Percentiles rank a stretch among this genome's conserved stretches.
Conservation (phyloP, 1,139 yeast species). For the Diutina ranongensis region DNA sequence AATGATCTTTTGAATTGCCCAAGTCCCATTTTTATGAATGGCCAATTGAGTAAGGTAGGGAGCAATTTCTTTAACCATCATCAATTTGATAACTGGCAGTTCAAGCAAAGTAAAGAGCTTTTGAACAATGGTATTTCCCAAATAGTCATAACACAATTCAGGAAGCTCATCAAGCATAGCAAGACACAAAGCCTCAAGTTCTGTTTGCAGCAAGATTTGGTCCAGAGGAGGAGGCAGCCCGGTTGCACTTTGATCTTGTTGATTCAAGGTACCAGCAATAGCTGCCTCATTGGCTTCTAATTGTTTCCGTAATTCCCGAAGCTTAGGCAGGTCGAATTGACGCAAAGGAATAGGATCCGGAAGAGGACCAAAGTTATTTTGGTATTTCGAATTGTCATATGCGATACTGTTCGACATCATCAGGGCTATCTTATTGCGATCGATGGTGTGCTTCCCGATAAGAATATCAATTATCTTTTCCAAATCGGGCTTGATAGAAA, state of each 20-base stretch:
- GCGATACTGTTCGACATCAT: neutral
- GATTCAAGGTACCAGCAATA: constrained; percentile 6
- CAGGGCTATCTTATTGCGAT: neutral
- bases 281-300: constrained; percentile 34
- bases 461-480: neutral
- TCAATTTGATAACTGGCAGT: constrained; percentile 60
- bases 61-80: constrained; percentile 69
- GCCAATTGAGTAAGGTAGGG: constrained; percentile 87
- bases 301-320: constrained; percentile 46
- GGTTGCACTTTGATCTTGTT: neutral
- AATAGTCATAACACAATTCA: constrained; percentile 80
- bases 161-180: constrained; percentile 87
- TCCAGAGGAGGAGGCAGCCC: constrained; percentile 4
- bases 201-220: constrained; percentile 25
- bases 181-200: constrained; percentile 72
- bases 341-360: constrained; percentile 56
- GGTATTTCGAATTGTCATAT: constrained; percentile 13
- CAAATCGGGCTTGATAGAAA: constrained; percentile 1
- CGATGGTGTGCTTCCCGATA: neutral
- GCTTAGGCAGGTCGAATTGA: constrained; percentile 78
- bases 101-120: constrained; percentile 64
- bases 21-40: constrained; percentile 94
- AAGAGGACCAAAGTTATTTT: constrained; percentile 50
- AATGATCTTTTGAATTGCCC: constrained; percentile 97
- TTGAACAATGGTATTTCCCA: constrained; percentile 94